These are phyloP conservation scores for Herpotrichia juniperi DNA, from an alignment of 2,329 filamentous ascomycete genomes.

Conservation along the genomic window DNA sequence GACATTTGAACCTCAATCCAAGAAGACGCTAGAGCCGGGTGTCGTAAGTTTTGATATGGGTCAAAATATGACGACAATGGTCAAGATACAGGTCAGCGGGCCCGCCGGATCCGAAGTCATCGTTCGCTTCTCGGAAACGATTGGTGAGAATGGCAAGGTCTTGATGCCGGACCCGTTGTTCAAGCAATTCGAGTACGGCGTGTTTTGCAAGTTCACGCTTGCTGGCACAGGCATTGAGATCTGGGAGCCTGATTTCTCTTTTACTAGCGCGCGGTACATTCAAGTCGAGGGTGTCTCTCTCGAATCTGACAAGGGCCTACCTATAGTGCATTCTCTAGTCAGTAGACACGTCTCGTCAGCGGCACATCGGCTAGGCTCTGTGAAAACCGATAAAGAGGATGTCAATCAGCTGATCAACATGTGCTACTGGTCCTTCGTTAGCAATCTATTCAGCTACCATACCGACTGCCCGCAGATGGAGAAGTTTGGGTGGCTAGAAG, in stretches of 20 bases:
- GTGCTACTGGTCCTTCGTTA: too few species aligned
- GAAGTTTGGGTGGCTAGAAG: too few species aligned
- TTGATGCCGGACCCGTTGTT: conserved; percentile 52
- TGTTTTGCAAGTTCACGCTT: conserved; percentile 49
- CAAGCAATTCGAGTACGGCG: conserved; percentile 44
- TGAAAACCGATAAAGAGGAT: too few species aligned
- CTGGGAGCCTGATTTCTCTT: conserved; percentile 51
- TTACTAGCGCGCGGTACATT: conserved; percentile 51
- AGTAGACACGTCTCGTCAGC: too few species aligned
- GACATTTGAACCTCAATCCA: conserved; percentile 37
- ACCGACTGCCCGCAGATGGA: too few species aligned
- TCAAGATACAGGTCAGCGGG: conserved; percentile 33
- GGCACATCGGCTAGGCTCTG: too few species aligned
- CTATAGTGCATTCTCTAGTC: too few species aligned
- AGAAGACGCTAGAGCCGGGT: conserved; percentile 24
- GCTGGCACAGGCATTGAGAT: conserved; percentile 36
- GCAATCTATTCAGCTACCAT: too few species aligned
- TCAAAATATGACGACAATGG: conserved; percentile 43
- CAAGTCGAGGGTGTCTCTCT: conserved; percentile 48
- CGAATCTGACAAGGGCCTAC: too few species aligned
- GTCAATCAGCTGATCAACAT: too few species aligned
- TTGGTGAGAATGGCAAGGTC: conserved; percentile 38
- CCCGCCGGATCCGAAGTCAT: conserved; percentile 33
- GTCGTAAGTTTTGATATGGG: conserved; percentile 39
- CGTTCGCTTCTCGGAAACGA: conserved; percentile 39